A percentile compares a stretch with the other conserved stretches of the same genome.
These are phyloP conservation scores for Strigomonas galati DNA, from an alignment of 208 protist species.

Conservation along the genomic window DNA sequence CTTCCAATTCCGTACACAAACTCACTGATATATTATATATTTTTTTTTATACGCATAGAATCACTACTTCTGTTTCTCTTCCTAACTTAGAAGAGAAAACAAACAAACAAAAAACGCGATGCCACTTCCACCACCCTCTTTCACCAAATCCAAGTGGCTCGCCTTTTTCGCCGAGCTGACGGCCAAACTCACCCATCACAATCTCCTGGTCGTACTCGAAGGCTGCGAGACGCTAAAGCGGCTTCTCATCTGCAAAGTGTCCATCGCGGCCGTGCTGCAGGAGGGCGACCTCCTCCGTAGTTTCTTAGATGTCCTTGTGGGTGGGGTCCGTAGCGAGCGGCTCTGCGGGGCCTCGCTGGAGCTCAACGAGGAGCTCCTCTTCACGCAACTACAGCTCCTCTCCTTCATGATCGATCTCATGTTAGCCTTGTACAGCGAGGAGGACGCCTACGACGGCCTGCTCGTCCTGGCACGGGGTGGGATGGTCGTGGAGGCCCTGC, in stretches of 20 bases:
- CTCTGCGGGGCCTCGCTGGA: slow-evolving; percentile 12
- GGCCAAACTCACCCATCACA: slow-evolving; percentile 81
- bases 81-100: neutral
- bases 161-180: slow-evolving; percentile 85
- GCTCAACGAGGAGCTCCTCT: slow-evolving; percentile 55
- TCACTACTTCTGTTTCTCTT: neutral
- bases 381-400: slow-evolving; percentile 59
- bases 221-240: slow-evolving; percentile 73
- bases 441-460: slow-evolving; percentile 65
- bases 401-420: slow-evolving; percentile 70
- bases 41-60: neutral
- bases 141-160: slow-evolving; percentile 77
- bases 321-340: slow-evolving; percentile 33
- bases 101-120: slow-evolving; percentile 4
- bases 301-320: slow-evolving; percentile 54
- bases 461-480: slow-evolving; percentile 60
- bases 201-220: slow-evolving; percentile 69
- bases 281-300: slow-evolving; percentile 60
- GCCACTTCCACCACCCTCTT: slow-evolving; percentile 50
- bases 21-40: no score
- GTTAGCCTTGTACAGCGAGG: slow-evolving; percentile 58
- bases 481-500: slow-evolving; percentile 44
- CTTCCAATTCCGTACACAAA: no score
- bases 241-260: slow-evolving; percentile 62
- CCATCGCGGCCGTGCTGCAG: slow-evolving; percentile 72